Evolutionary conservation across 208 protist species (phyloP), one percentile per base, ranked within the genome.

Genomic region (Trypanosoma conorhini): DNA sequence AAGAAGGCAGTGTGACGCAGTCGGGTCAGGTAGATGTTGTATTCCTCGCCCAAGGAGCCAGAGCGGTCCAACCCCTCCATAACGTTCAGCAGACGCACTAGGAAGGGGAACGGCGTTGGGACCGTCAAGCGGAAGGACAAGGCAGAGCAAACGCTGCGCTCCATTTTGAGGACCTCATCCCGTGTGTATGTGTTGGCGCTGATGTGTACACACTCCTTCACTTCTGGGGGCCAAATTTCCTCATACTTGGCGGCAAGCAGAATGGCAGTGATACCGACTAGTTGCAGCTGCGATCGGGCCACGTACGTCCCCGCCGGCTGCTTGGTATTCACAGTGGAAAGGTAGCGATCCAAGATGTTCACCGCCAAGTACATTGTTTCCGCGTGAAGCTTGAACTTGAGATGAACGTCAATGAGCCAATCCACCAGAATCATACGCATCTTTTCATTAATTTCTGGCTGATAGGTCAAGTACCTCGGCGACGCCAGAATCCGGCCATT

Each of bases 381-480:
- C 15, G 93, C 80, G 40, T 93, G 79, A 52, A 99, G 88, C 77
- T 98, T 98, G 83, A 99, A 99, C 91, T 99, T 98, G 50, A 98
- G 78, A 68, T 98, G 95, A 15, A 99, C 98, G 61, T 99, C 98
- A 55, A 99, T 89, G 62, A 99, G 92, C 98, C 98, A 99, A 84
- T 99, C 98, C 21, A 99, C 88, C 21, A 99, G 83, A 72, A 99
- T 99, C 62, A 97, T 89, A 48, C 98, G 89, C 98, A 99, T 99
- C 76, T 98, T 98, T 65, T 97, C 88, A 74, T 93, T 99, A 50
- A 99, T 91, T 66, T 99, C 95, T 12, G 91, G 86, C 71, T 96
- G 91, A 68, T 93, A 84, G 69, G 88, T 83, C 26, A 96, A 74
- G 72, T 94, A 96, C 67, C 84, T 76, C 17, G 90, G 86, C 24